phyloP scores from a whole-genome alignment of 108 stramenopile genomes.

The Pseudonitzschia multistriata region DNA sequence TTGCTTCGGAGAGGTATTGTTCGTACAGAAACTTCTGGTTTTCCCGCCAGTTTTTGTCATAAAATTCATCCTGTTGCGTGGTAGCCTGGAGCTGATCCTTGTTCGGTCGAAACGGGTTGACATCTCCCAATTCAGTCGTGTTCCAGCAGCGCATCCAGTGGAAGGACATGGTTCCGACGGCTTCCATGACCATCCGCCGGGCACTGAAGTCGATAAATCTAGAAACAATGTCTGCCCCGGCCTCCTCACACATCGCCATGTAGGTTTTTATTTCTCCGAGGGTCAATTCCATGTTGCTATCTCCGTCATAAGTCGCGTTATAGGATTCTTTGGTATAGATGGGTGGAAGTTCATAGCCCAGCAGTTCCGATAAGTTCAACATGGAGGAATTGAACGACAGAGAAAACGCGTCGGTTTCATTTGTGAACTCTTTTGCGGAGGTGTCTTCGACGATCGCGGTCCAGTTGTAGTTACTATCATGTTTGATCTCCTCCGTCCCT shows the following conservation, averaged over 20 bases:
- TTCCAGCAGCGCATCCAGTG: constrained; percentile 52
- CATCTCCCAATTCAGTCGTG: not conserved
- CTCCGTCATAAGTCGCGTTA: not conserved
- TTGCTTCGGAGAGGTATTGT: constrained; percentile 8
- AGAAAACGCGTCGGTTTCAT: too few relatives aligned
- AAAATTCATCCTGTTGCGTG: constrained; percentile 21
- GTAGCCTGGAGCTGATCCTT: constrained; percentile 1
- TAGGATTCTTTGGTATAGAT: too few relatives aligned
- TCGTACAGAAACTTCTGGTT: constrained; percentile 19
- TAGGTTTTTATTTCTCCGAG: not conserved
- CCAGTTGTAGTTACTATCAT: constrained; percentile 1
- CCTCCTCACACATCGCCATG: not conserved
- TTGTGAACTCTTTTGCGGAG: too few relatives aligned
- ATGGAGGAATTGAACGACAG: too few relatives aligned
- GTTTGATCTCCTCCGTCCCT: not conserved
- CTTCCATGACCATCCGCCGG: not conserved
- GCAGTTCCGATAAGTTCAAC: not conserved
- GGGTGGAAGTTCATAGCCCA: not conserved
- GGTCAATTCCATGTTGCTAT: not conserved
- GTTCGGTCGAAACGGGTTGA: constrained; percentile 12
- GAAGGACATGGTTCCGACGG: constrained; percentile 18
- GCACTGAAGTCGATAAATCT: not conserved
- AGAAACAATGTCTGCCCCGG: not conserved
- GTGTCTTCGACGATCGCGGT: too few relatives aligned
- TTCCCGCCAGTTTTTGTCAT: constrained; percentile 12